phyloP scores from a whole-genome alignment of 495 filamentous ascomycete species.

The Mycothermus thermophilus region DNA sequence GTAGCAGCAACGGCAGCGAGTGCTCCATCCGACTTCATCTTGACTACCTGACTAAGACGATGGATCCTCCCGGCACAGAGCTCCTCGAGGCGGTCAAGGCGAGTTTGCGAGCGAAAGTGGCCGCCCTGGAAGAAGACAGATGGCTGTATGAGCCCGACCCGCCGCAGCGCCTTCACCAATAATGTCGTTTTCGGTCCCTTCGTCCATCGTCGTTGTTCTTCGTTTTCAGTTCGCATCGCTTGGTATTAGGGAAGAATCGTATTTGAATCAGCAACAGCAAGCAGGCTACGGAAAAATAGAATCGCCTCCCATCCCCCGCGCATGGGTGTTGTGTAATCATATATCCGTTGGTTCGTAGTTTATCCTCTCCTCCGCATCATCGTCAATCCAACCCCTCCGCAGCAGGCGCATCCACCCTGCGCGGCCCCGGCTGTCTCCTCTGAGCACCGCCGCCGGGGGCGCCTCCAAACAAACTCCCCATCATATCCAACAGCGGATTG shows the following conservation, averaged over 20 bases:
- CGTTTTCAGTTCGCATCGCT: neutral
- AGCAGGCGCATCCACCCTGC: constrained; percentile 34
- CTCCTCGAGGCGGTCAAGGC: constrained; percentile 56
- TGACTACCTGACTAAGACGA: too few relatives aligned
- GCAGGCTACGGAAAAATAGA: too few relatives aligned
- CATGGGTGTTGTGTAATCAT: too few relatives aligned
- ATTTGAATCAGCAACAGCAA: too few relatives aligned
- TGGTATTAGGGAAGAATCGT: too few relatives aligned
- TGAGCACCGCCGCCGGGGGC: constrained; percentile 26
- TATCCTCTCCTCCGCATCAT: neutral
- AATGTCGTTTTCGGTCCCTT: neutral
- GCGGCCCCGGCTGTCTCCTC: constrained; percentile 26
- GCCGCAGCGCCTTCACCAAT: constrained; percentile 16
- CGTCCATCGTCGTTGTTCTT: neutral
- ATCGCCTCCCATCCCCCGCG: too few relatives aligned
- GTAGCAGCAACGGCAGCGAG: neutral
- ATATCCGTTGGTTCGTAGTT: too few relatives aligned
- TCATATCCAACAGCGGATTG: constrained; percentile 93
- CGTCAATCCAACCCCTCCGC: constrained; percentile 42
- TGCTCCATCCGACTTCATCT: constrained; percentile 2
- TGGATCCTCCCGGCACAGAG: constrained; percentile 42
- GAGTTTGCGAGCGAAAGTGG: constrained; percentile 58
- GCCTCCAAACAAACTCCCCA: constrained; percentile 84
- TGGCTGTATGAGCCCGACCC: constrained; percentile 83
- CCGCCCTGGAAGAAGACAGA: constrained; percentile 64